phyloP scores from a whole-genome alignment of 805 yeast species.

The Yamadazyma olivae region DNA sequence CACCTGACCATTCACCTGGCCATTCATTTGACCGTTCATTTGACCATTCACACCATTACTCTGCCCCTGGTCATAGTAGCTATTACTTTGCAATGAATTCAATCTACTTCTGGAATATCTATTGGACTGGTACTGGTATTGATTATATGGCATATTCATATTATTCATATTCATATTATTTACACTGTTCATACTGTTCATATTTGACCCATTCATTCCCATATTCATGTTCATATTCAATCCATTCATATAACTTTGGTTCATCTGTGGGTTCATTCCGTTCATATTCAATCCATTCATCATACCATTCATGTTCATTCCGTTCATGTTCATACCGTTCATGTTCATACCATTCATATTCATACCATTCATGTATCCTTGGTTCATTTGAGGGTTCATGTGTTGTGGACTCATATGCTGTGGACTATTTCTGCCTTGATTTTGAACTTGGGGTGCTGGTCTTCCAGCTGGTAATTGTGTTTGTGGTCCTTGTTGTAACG shows the following conservation, averaged over 20 bases:
- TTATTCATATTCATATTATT: constrained; percentile 7
- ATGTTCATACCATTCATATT: constrained; percentile 2
- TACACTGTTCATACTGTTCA: constrained; percentile 11
- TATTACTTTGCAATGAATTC: constrained; percentile 14
- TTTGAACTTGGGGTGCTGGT: not conserved
- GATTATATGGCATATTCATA: constrained; percentile 6
- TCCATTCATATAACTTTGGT: constrained; percentile 4
- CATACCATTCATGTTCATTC: constrained; percentile 1
- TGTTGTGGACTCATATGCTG: not conserved
- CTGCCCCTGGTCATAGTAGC: constrained; percentile 8
- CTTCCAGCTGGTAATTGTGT: constrained; percentile 5
- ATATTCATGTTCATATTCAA: constrained; percentile 4
- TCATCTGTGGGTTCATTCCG: constrained; percentile 6
- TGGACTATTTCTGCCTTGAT: not conserved
- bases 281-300: constrained; percentile 8
- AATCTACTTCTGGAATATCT: constrained; percentile 10
- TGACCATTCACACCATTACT: no score
- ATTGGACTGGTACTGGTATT: constrained; percentile 4
- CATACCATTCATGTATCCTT: not conserved
- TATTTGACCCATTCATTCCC: constrained; percentile 7
- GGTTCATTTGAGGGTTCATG: not conserved
- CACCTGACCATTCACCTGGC: constrained; percentile 6
- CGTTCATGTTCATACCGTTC: constrained; percentile 1
- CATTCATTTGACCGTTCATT: constrained; percentile 11
- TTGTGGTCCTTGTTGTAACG: constrained; percentile 8